A percentile compares a stretch with the other conserved stretches of the same genome.
Conservation (phyloP, 371 early-diverging fungal species). For the Mucor mucedo region DNA sequence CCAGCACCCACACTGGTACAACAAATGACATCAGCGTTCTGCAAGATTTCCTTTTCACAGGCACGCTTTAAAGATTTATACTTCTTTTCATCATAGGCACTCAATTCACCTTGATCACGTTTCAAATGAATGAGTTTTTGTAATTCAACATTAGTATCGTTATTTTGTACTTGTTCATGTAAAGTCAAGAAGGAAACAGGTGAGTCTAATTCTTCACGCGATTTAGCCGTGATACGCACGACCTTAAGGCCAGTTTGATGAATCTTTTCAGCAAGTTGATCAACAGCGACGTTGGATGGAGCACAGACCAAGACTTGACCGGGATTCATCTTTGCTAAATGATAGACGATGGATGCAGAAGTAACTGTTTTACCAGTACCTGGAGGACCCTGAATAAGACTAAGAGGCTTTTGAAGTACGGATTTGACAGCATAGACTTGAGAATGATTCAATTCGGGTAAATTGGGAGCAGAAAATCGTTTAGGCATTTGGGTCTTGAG, state of each 20-base stretch:
- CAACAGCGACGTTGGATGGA: conserved; percentile 99
- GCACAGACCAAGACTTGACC: conserved; percentile 98
- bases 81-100: conserved; percentile 82
- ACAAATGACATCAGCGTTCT: conserved; percentile 96
- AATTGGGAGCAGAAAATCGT: conserved; percentile 87
- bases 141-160: conserved; percentile 91
- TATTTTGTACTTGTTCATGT: conserved; percentile 94
- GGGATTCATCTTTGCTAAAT: conserved; percentile 88
- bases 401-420: conserved; percentile 87
- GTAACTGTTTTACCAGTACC: conserved; percentile 99
- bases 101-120: conserved; percentile 89
- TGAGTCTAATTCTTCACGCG: conserved; percentile 93
- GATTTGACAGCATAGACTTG: conserved; percentile 96
- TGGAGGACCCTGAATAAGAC: conserved; percentile 97
- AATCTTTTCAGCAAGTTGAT: conserved; percentile 97
- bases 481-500: conserved; percentile 82
- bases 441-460: conserved; percentile 97
- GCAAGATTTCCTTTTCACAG: conserved; percentile 90
- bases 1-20: conserved; percentile 99
- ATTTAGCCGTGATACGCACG: conserved; percentile 94
- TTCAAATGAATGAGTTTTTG: conserved; percentile 90
- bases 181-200: conserved; percentile 90
- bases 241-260: conserved; percentile 95
- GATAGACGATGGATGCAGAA: conserved; percentile 96
- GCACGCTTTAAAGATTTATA: conserved; percentile 79